These are phyloP conservation scores for Coffea humblotiana DNA, from an alignment of 305 asterid genomes.

Conservation along the genomic window DNA sequence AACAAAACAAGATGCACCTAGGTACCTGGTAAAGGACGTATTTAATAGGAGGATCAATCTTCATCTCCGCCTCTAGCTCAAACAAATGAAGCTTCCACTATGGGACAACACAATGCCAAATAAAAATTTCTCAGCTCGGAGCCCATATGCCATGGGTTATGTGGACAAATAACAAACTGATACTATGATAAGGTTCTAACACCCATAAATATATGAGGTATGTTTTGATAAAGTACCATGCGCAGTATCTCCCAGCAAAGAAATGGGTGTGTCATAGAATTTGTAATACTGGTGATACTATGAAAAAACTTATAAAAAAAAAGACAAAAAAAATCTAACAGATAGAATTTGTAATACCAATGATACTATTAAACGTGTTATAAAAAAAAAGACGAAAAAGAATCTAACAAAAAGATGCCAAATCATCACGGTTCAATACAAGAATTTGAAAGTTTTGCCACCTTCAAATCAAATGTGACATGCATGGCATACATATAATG, in stretches of 20 bases:
- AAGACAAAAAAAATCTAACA: not conserved
- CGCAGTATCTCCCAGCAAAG: not conserved
- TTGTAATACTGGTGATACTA: not conserved
- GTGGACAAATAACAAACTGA: not conserved
- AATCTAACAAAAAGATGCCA: not conserved
- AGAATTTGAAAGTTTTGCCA: not conserved
- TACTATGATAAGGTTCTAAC: not conserved
- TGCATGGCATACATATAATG: not conserved
- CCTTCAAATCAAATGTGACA: not conserved
- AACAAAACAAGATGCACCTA: not conserved
- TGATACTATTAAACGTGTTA: not conserved
- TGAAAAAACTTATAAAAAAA: not conserved
- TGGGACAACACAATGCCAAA: constrained; percentile 11
- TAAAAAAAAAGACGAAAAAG: not conserved
- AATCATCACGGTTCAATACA: not conserved
- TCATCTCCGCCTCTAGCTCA: constrained; percentile 83
- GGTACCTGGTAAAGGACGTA: constrained; percentile 73
- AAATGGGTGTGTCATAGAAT: not conserved
- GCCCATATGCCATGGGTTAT: not conserved
- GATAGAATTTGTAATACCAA: not conserved
- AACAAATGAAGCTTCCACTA: constrained; percentile 91
- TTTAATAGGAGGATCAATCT: constrained; percentile 64
- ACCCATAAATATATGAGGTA: not conserved
- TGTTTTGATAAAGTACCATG: not conserved
- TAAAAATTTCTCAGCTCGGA: not conserved